Evolutionary conservation across 352 stramenopile species (phyloP).

Genomic region (Pythium chondricola): DNA sequence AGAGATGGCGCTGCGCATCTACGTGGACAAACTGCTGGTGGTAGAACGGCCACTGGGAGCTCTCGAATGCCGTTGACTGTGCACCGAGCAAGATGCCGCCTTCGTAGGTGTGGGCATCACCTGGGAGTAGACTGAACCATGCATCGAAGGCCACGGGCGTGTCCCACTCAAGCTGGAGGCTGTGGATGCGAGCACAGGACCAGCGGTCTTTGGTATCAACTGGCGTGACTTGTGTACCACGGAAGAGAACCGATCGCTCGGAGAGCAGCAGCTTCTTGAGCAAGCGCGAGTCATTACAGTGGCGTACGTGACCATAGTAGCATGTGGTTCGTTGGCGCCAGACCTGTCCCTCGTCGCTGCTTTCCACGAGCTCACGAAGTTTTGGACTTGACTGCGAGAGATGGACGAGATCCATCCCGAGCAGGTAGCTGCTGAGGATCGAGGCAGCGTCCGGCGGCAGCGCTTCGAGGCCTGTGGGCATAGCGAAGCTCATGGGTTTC

Average conservation of each 20-base stretch:
- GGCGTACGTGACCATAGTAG: too few species aligned
- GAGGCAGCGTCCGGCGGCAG: conserved; percentile 14
- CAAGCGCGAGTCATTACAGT: too few species aligned
- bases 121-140: conserved; percentile 34
- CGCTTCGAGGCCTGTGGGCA: conserved; percentile 7
- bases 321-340: conserved; percentile 19
- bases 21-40: conserved; percentile 39
- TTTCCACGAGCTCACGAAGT: conserved; percentile 8
- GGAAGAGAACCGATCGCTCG: conserved; percentile 17
- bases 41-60: conserved; percentile 25
- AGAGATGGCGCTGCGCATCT: conserved; percentile 28
- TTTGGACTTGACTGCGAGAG: conserved; percentile 18
- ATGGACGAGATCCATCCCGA: conserved; percentile 21
- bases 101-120: conserved; percentile 1
- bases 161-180: conserved; percentile 8
- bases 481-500: too few species aligned
- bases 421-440: conserved; percentile 13
- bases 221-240: conserved; percentile 3
- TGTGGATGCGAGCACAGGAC: conserved; percentile 1
- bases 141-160: conserved; percentile 28
- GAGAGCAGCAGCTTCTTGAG: conserved; percentile 9
- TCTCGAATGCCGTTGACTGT: conserved; percentile 24
- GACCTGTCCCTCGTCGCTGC: conserved; percentile 3
- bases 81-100: conserved; percentile 33
- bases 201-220: conserved; percentile 8